These are phyloP conservation scores for Capsicum baccatum DNA, from an alignment of 257 asterid genomes.

Conservation along the genomic window DNA sequence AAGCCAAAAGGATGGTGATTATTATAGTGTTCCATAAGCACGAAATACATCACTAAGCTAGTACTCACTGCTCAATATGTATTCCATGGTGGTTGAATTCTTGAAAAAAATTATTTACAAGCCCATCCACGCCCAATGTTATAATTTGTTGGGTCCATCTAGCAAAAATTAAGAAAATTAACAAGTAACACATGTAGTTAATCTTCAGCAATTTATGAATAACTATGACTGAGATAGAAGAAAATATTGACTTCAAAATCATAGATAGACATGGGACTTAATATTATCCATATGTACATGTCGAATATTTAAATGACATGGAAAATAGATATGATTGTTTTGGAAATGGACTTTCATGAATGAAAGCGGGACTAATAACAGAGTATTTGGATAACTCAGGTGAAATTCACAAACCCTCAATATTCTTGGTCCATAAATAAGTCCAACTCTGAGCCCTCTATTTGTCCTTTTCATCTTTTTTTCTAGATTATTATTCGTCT, in stretches of 20 bases:
- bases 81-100: not conserved
- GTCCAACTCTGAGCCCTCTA: not conserved
- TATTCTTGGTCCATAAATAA: not conserved
- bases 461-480: not conserved
- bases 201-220: not conserved
- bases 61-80: not conserved
- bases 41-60: not conserved
- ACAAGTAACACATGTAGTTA: not conserved
- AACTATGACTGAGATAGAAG: not conserved
- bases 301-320: not conserved
- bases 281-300: not conserved
- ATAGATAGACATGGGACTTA: not conserved
- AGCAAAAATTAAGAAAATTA: not conserved
- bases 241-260: not conserved
- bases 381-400: constrained; percentile 37
- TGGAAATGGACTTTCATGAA: constrained; percentile 31
- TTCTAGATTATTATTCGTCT: too few species aligned
- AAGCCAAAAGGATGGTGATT: too few species aligned
- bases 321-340: not conserved
- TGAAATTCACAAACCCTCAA: constrained; percentile 17
- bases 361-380: constrained; percentile 40
- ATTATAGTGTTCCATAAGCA: too few species aligned
- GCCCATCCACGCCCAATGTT: not conserved
- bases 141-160: too few species aligned
- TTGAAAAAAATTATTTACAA: not conserved